Percentiles rank a stretch among this genome's conserved stretches.
These are phyloP conservation scores for Flagelloscypha sp. DNA, from an alignment of 768 basidiomycete species.

Conservation along the genomic window DNA sequence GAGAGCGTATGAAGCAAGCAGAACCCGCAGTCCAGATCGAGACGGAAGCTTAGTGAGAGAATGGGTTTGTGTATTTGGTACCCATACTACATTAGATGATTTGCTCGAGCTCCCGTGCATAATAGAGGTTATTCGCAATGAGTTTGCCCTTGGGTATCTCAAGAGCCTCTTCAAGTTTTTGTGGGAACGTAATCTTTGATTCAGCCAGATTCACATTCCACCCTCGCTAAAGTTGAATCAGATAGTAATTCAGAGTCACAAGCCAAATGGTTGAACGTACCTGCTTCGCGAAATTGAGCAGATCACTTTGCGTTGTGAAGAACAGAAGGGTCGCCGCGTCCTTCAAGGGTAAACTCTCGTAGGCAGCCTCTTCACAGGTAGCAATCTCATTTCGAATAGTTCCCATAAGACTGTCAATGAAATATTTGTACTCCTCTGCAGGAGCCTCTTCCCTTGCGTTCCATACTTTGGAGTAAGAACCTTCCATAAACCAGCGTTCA, in stretches of 20 bases:
- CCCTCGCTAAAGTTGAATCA: conserved; percentile 46
- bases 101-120: conserved; percentile 85
- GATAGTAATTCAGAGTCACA: conserved; percentile 4
- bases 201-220: conserved; percentile 76
- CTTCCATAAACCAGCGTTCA: conserved; percentile 98
- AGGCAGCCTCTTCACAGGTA: conserved; percentile 90
- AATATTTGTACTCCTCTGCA: conserved; percentile 90
- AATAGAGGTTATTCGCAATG: conserved; percentile 66
- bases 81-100: conserved; percentile 52
- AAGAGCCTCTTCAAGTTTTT: conserved; percentile 71
- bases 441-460: conserved; percentile 89
- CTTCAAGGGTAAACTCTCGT: conserved; percentile 81
- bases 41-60: too few species aligned
- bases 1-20: too few species aligned
- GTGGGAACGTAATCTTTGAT: conserved; percentile 67
- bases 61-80: too few species aligned
- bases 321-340: conserved; percentile 89
- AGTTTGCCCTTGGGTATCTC: conserved; percentile 84
- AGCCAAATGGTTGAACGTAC: conserved; percentile 30
- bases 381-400: conserved; percentile 97
- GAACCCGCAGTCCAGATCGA: not conserved
- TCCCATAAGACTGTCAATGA: conserved; percentile 87
- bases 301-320: conserved; percentile 75
- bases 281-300: conserved; percentile 74
- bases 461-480: conserved; percentile 97